phyloP scores from a whole-genome alignment of 1,284 basidiomycete species.

The Cryptococcus sp. region DNA sequence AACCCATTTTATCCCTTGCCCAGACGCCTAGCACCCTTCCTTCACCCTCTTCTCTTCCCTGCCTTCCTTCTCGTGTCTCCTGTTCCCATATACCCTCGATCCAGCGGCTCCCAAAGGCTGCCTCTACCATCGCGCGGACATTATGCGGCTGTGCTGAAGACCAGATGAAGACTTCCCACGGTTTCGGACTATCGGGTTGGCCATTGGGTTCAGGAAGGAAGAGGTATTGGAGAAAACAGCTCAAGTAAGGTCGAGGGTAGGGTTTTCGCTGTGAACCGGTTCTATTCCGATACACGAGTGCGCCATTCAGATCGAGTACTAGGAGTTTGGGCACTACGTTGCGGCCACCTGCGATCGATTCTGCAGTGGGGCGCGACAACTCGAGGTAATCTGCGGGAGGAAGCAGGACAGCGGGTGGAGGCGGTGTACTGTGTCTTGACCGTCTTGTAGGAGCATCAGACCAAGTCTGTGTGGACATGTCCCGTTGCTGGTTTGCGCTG shows the following conservation, averaged over 20 bases:
- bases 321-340: constrained; percentile 38
- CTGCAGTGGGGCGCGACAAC: constrained; percentile 7
- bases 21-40: constrained; percentile 48
- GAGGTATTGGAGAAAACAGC: constrained; percentile 48
- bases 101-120: constrained; percentile 36
- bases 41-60: constrained; percentile 29
- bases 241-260: constrained; percentile 48
- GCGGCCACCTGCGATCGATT: not conserved
- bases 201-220: constrained; percentile 31
- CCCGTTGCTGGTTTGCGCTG: not conserved
- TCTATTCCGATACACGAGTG: constrained; percentile 43
- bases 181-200: constrained; percentile 9
- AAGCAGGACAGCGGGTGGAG: constrained; percentile 8
- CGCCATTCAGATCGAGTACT: constrained; percentile 52
- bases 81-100: constrained; percentile 38
- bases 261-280: constrained; percentile 13
- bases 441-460: not conserved
- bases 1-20: constrained; percentile 49
- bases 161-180: constrained; percentile 52
- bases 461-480: not conserved
- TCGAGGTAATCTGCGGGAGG: constrained; percentile 23
- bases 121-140: constrained; percentile 48
- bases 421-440: not conserved
- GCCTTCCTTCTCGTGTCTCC: constrained; percentile 15
- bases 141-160: constrained; percentile 51